Evolutionary conservation across 768 basidiomycete genomes (phyloP), one percentile per base, ranked within the genome.

Genomic region (Inosperma sp.): DNA sequence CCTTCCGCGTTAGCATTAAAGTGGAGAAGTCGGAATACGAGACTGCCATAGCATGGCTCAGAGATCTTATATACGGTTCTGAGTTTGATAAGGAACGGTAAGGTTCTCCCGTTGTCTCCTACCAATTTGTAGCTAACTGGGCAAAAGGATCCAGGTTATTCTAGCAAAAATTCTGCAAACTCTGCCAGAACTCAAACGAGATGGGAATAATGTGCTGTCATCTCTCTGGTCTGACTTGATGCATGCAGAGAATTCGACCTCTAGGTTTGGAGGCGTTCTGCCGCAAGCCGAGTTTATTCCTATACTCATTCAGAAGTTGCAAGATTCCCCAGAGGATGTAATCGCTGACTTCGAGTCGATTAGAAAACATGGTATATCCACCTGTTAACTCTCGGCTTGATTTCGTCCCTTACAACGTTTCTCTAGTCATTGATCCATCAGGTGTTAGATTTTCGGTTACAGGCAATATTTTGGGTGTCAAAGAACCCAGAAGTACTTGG

Each of bases 91-190:
- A 80, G 58, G 89, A 92, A 44, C 79, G 91, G 89, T 85, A 56
- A 55, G 72, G 54, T 29, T 22, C 6, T 7, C 29, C 13, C 19
- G 8, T 22, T 13, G 17, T 19, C 10, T 16, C 49, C 23, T 30
- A 7, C 8, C 17, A 4, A 31, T 17, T 26, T 6, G 16, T 3
- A n/a, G 8, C 23, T 47, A 5, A 31, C 31, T 47, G 42, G 57
- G 52, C 51, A 14, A 16, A 56, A 95, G 94, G 43, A 71, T 99
- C 27, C 82, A 85, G 59, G 82, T 98, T 43, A 83, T 82, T 22
- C 74, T 89, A 39, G 91, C 93, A 13, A 97, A 96, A 68, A 80
- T 91, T 19, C 83, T 88, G 36, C 95, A 97, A 65, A 84, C 83
- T 16, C 74, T 99, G 26, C 95, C 96, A 2, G 86, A 93, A 63